Evolutionary conservation across 1,284 basidiomycete species (phyloP), one percentile per base, ranked within the genome.

Genomic region (Pulchroboletus neoregius): DNA sequence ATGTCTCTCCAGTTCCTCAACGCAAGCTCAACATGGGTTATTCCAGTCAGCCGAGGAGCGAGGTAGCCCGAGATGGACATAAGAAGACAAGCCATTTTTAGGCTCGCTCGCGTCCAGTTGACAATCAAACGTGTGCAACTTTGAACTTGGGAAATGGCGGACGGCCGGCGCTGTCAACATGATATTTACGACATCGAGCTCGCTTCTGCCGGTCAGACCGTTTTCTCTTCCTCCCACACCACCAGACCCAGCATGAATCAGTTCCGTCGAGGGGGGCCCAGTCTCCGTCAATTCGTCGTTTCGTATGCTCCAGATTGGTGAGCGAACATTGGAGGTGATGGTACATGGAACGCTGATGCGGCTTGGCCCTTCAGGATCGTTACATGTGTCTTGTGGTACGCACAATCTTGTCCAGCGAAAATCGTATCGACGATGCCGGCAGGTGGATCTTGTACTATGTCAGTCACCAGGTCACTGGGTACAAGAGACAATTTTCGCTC

Each of bases 401-500:
- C 23, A 34, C 22, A 2, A 5, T 34, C 30, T 42, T 12, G 20
- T 30, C 42, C 26, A 13, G n/a, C 27, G 13, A n/a, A 11, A 22
- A 10, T 18, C 5, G 15, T 22, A 33, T 22, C 10, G 27, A 46
- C 8, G 30, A 45, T 9, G n/a, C 35, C 18, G 4, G 1, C 46
- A 65, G 63, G 60, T 67, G 65, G 13, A 59, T 73, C 13, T 71
- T 80, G 45, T 71, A 71, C 46, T 67, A 74, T 1, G 59, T 86
- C 20, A 70, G 78, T 48, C 72, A 79, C 51, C 65, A 73, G 6
- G 68, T 79, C 2, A 58, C 72, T 11, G 87, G 86, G 1, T 87
- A 82, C 67, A 80, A 82, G 58, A 69, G 87, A 34, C 76, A 84
- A 34, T 88, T 88, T 63, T 83, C 80, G 1, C 68, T 88, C 12